Evolutionary conservation across 257 asterid species (phyloP).

Genomic region (Penstemon davidsonii): DNA sequence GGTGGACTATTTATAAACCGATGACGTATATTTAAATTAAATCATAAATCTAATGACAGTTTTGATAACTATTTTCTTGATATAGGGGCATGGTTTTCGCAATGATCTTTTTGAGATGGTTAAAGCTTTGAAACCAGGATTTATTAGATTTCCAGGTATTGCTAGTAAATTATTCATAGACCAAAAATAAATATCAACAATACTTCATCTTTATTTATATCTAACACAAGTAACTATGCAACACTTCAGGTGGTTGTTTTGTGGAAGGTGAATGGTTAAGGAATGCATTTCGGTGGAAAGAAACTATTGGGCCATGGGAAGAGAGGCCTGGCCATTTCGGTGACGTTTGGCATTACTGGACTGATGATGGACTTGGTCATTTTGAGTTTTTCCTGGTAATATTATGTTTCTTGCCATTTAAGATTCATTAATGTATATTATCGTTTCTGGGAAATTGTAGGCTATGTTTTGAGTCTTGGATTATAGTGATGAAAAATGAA

Average conservation of each 20-base stretch:
- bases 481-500: no score
- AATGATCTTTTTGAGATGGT: constrained; percentile 83
- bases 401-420: constrained; percentile 14
- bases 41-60: neutral
- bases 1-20: no score
- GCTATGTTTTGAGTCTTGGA: no score
- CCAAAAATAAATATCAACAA: no score
- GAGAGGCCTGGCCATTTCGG: constrained; percentile 98
- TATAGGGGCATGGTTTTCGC: constrained; percentile 94
- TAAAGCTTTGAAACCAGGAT: constrained; percentile 71
- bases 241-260: constrained; percentile 80
- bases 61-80: constrained; percentile 26
- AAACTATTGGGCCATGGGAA: constrained; percentile 94
- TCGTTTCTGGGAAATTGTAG: neutral
- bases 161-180: neutral
- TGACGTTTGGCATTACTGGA: constrained; percentile 97
- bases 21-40: neutral
- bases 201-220: no score
- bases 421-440: neutral
- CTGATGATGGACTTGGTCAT: constrained; percentile 94
- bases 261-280: constrained; percentile 93
- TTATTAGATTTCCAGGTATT: constrained; percentile 91
- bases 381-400: constrained; percentile 84
- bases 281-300: constrained; percentile 97
- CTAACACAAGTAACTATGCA: no score